Percentiles rank a stretch among this genome's conserved stretches.
phyloP scores from a whole-genome alignment of 305 asterid genomes.

The Petunia hybrid region DNA sequence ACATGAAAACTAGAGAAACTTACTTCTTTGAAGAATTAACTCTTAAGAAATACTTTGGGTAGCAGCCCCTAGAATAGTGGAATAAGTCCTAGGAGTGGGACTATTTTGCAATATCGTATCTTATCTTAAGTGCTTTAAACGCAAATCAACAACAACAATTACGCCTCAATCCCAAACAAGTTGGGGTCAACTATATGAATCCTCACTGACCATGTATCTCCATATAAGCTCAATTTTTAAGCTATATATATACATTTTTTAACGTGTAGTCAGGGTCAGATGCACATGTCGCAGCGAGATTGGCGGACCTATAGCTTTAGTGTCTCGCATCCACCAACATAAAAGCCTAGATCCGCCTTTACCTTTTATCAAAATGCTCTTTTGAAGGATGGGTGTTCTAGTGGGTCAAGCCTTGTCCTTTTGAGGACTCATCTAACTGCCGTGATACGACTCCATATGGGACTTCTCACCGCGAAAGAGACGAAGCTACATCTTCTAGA shows the following conservation, averaged over 20 bases:
- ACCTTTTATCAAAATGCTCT: neutral
- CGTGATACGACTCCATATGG: too few relatives aligned
- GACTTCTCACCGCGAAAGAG: neutral
- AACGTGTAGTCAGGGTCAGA: constrained; percentile 3
- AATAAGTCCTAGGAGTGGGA: neutral
- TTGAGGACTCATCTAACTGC: too few relatives aligned
- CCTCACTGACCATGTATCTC: too few relatives aligned
- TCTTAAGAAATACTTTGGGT: neutral
- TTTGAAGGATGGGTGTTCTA: neutral
- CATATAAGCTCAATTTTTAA: too few relatives aligned
- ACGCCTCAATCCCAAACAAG: too few relatives aligned
- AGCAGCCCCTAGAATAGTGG: neutral
- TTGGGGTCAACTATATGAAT: too few relatives aligned
- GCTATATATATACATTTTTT: neutral
- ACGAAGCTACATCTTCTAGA: neutral
- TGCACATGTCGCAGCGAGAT: neutral
- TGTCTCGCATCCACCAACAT: neutral
- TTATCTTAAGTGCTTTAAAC: neutral
- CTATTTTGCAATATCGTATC: neutral
- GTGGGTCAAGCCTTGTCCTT: too few relatives aligned
- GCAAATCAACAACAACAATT: neutral
- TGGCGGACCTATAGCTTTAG: neutral
- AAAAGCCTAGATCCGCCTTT: neutral
- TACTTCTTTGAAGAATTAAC: neutral
- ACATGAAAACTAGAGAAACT: neutral